Evolutionary conservation across 768 basidiomycete species (phyloP), one percentile per base, ranked within the genome.

Genomic region (Lactarius sp.): DNA sequence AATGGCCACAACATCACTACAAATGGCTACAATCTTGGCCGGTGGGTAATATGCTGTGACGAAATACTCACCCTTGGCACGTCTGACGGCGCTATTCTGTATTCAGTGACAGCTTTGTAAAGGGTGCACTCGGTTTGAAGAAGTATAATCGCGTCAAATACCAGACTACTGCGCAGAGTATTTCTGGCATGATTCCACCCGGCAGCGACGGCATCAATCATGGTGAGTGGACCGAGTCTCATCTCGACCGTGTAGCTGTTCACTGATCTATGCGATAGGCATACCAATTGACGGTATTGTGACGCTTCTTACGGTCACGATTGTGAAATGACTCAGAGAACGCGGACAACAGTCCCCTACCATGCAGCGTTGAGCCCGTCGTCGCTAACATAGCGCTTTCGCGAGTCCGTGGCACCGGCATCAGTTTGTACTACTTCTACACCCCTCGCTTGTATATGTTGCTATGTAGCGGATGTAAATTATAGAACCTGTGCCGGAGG

Each of bases 151-250:
- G 61, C 14, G 42, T 62, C 46, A 76, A 27, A 27, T 27, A 27
- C 22, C 22, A 27, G 22, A 27, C 22, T 27, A 27, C 22, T 27
- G 22, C 22, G 22, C 22, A 27, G 22, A 27, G 22, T 27, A 27
- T 27, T 27, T 27, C 22, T 27, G 22, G 22, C 22, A 75, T 88
- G 27, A 77, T 88, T 61, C 69, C 80, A 5, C 68, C 80, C 7
- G 86, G 86, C 7, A 72, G 7, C 6, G 8, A 70, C 1, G 83
- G 85, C 3, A 67, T 84, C 18, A 82, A 84, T 61, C 82, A 82
- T 42, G 80, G 82, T 84, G 36, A 58, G 60, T 27, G 27, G 16
- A 13, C 47, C 6, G 16, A 20, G 18, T 31, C 16, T 27, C 22
- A 2, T 10, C 39, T 33, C 42, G 22, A 8, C 0, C 2, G 16